phyloP scores from a whole-genome alignment of 352 stramenopile species.

The Phytophthora sojae region DNA sequence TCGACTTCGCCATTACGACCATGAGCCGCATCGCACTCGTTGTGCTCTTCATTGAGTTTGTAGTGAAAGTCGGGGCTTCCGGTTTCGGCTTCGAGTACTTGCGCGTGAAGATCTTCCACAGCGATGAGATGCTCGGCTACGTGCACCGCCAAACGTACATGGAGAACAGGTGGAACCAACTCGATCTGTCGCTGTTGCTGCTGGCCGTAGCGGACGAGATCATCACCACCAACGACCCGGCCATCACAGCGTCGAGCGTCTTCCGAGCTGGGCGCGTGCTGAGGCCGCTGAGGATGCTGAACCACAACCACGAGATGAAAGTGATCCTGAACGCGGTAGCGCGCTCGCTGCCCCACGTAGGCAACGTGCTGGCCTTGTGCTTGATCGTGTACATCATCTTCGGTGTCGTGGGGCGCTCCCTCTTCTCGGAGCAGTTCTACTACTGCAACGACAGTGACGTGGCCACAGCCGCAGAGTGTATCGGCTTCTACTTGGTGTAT shows the following conservation, averaged over 20 bases:
- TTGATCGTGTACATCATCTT: constrained; percentile 85
- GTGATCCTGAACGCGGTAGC: constrained; percentile 73
- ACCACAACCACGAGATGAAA: constrained; percentile 85
- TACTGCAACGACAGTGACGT: constrained; percentile 67
- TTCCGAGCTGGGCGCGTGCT: constrained; percentile 77
- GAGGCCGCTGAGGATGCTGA: constrained; percentile 72
- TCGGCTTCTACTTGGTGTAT: constrained; percentile 63
- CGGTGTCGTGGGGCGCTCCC: constrained; percentile 66
- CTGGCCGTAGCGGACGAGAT: constrained; percentile 66
- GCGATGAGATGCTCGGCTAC: constrained; percentile 70
- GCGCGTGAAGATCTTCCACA: constrained; percentile 62
- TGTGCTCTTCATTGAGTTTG: constrained; percentile 66
- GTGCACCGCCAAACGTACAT: constrained; percentile 77
- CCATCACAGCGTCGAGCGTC: constrained; percentile 56
- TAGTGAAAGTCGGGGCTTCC: constrained; percentile 58
- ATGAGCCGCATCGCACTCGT: constrained; percentile 58
- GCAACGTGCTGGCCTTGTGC: constrained; percentile 77
- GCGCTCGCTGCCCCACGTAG: constrained; percentile 72
- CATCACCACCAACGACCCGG: constrained; percentile 52
- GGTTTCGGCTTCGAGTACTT: constrained; percentile 78
- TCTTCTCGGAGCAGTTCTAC: constrained; percentile 76
- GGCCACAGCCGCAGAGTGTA: constrained; percentile 46
- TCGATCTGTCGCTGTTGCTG: constrained; percentile 69
- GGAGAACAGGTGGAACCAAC: constrained; percentile 81
- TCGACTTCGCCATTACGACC: constrained; percentile 43